Percentiles rank a stretch among this genome's conserved stretches.
Conservation (phyloP, 2,329 filamentous ascomycete species). For the Periconia sp. region DNA sequence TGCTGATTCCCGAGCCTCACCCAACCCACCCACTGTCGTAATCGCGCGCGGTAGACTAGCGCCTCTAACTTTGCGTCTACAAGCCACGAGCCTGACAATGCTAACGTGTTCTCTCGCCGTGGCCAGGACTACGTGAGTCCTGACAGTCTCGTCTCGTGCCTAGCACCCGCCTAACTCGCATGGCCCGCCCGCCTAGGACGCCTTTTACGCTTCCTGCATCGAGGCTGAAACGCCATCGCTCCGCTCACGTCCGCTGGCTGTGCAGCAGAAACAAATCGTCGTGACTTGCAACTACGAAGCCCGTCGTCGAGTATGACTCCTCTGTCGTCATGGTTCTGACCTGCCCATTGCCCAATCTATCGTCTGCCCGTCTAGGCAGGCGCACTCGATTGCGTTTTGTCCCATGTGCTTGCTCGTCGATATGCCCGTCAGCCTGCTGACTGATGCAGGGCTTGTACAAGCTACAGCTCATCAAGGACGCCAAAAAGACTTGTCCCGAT, state of each 20-base stretch:
- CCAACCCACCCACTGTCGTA: too few species aligned
- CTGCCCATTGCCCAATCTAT: background rate
- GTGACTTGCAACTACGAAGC: conserved; percentile 77
- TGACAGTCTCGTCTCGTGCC: conserved; percentile 10
- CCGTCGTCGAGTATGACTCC: conserved; percentile 2
- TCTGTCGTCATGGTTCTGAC: background rate
- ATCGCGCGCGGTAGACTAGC: too few species aligned
- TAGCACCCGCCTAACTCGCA: conserved; percentile 22
- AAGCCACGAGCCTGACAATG: conserved; percentile 14
- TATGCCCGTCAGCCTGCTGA: conserved; percentile 29
- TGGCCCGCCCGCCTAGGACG: conserved; percentile 70
- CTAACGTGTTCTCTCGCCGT: conserved; percentile 30
- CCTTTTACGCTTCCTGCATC: conserved; percentile 92
- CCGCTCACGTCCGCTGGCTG: conserved; percentile 75
- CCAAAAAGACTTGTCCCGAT: conserved; percentile 79
- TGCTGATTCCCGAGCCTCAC: too few species aligned
- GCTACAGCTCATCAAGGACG: conserved; percentile 83
- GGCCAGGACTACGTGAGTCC: conserved; percentile 42
- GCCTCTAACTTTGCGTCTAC: too few species aligned
- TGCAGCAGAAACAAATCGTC: conserved; percentile 91
- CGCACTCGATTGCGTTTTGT: too few species aligned
- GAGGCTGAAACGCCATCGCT: conserved; percentile 80
- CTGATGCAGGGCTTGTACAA: conserved; percentile 67
- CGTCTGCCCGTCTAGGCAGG: too few species aligned
- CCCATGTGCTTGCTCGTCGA: background rate